Evolutionary conservation across 2,329 filamentous ascomycete species (phyloP), one percentile per base, ranked within the genome.

Genomic region (Cytospora mali): DNA sequence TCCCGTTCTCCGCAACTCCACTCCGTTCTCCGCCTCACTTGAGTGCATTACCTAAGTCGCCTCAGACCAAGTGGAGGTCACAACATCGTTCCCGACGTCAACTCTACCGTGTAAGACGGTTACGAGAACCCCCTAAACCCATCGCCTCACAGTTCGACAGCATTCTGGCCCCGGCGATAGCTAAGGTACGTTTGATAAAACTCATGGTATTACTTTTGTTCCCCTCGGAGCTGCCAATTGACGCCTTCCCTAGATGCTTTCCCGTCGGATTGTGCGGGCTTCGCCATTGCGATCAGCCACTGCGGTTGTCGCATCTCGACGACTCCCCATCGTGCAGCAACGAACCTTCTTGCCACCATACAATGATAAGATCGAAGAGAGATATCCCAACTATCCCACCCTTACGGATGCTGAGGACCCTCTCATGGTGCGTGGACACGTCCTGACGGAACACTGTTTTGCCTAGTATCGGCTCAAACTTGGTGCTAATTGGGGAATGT

Each of bases 391-490:
- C 53, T 76, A 77, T 14, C 77, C 79, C 48, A 68, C 60, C 3
- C 70, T 85, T 60, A 81, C 78, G 64, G 86, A 89, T 31, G 80
- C 84, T 58, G 83, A 89, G 72, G 88, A 90, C 69, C 89, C 89
- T 21, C 58, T 58, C 50, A 54, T 58, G 65, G 65, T 66, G 39
- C 46, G 65, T 63, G 27, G 50, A 39, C 7, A 35, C 11, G 23
- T n/a, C 14, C 1, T 23, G 11, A 4, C 18, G 11, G 25, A 27
- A n/a, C 25, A 18, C 7, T 1, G 48, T 18, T n/a, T 27, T 23
- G 29, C 4, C 16, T 25, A 80, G 78, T 67, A 86, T n/a, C 87
- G 86, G 88, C 89, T n/a, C n/a, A n/a, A n/a, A n/a, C n/a, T 70
- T 75, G 84, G 42, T 79, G 39, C 39, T 35, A 54, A 48, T 18